These are phyloP conservation scores for Fomitopsis palustris DNA, from an alignment of 1,284 basidiomycete genomes.

Conservation along the genomic window DNA sequence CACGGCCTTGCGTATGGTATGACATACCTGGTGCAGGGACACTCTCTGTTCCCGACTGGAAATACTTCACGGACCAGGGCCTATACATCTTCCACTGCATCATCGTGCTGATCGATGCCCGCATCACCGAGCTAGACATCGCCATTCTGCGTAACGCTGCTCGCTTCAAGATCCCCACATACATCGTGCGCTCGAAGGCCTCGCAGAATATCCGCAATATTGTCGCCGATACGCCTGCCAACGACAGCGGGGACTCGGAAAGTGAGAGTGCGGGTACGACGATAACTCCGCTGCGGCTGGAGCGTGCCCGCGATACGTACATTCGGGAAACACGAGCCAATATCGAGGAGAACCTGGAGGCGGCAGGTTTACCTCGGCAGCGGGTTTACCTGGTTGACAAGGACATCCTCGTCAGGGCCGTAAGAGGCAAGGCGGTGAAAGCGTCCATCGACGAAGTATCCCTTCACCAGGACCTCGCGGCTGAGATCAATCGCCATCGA, in stretches of 20 bases:
- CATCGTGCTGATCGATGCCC: not conserved
- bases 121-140: not conserved
- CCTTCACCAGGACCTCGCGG: too few species aligned
- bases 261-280: not conserved
- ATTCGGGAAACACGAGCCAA: not conserved
- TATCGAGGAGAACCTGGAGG: not conserved
- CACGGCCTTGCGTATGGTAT: not conserved
- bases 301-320: not conserved
- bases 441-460: too few species aligned
- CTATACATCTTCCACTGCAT: slow-evolving; percentile 3
- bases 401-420: not conserved
- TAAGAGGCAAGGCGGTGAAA: too few species aligned
- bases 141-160: slow-evolving; percentile 1
- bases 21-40: not conserved
- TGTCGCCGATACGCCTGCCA: not conserved
- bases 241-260: not conserved
- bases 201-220: not conserved
- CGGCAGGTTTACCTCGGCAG: slow-evolving; percentile 1
- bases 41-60: not conserved
- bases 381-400: slow-evolving; percentile 4
- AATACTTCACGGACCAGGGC: slow-evolving; percentile 3
- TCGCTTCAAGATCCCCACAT: slow-evolving; percentile 1
- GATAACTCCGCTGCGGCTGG: not conserved
- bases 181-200: slow-evolving; percentile 4
- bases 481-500: too few species aligned